Base-by-base conservation (phyloP, 2,329 filamentous ascomycete genomes). In the Fonsecaea multimorphosa region DNA sequence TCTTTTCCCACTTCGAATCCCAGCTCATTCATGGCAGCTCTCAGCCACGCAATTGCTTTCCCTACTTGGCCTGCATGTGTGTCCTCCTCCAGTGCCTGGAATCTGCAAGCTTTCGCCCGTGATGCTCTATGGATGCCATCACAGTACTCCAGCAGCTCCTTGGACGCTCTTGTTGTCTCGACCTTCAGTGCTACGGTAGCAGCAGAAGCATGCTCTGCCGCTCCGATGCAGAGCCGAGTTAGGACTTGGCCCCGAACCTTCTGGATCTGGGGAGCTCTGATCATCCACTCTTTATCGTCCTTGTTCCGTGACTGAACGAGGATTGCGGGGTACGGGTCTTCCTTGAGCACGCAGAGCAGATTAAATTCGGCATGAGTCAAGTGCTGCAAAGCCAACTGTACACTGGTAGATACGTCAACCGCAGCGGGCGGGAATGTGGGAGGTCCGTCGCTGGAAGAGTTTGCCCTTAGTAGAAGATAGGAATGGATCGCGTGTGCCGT, bases 241-340 rank as follows among this genome's bases (percentile, higher is more conserved):
- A 96, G 96, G 1, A 99, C 83, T 73, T 96, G 89, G 8, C 92
- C 92, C 54, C 94, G 88, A 19, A 97, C 93, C 75, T 94, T 93
- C 32, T 93, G 91, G 56, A 97, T 91, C 58, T 92, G 88, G 0
- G 94, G 92, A 0, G 92, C 86, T 73, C 91, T 92, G 77, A 95
- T 96, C 93, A 98, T 98, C 94, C 94, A 99, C 71, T 98, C 94
- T 67, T 86, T 92, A 76, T 93, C 92, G 71, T 89, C 88, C 60
- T 89, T 87, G 74, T 96, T 96, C 55, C 93, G 86, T 63, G 89
- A 87, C 73, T 96, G 91, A 0, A 92, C 88, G 1, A 96, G 89
- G 6, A 89, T 86, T 1, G 90, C 88, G 0, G 94, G 90, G 74
- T 97, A 98, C 0, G 94, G 93, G 74, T 99, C 95, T 75, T 98